Evolutionary conservation across 306 rosid species (phyloP).

Genomic region (Lupinus albus): DNA sequence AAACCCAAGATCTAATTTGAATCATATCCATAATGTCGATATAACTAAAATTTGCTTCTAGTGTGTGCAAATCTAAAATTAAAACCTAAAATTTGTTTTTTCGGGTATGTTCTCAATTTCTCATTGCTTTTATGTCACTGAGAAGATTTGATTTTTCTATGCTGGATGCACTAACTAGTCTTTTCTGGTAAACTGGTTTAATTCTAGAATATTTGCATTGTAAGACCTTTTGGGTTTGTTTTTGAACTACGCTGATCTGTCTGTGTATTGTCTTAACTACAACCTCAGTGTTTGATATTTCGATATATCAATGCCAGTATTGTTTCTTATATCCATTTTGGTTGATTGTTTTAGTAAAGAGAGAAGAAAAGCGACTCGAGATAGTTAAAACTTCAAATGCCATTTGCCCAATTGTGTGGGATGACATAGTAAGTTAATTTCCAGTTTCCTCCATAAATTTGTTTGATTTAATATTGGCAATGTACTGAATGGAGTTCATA

Average conservation of each 20-base stretch:
- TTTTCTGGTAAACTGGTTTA: constrained; percentile 14
- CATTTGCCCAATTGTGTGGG: constrained; percentile 81
- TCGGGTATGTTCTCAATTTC: background rate
- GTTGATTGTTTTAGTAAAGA: constrained; percentile 63
- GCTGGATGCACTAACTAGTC: constrained; percentile 3
- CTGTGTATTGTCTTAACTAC: constrained; percentile 2
- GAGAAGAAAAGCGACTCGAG: constrained; percentile 72
- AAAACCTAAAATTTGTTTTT: constrained; percentile 18
- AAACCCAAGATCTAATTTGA: too few species aligned
- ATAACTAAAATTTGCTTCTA: too few species aligned
- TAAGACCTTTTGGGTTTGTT: constrained; percentile 11
- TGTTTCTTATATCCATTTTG: constrained; percentile 31
- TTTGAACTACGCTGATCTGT: background rate
- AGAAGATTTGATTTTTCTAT: constrained; percentile 22
- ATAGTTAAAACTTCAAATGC: constrained; percentile 76
- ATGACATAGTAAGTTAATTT: constrained; percentile 71
- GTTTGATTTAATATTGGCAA: constrained; percentile 29
- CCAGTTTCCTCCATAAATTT: constrained; percentile 20
- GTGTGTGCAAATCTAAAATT: background rate
- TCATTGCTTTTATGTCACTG: constrained; percentile 7
- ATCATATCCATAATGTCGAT: too few species aligned
- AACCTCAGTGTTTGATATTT: constrained; percentile 30
- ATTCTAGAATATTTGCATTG: background rate
- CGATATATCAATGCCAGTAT: constrained; percentile 12
- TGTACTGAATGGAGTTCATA: constrained; percentile 25